phyloP scores from a whole-genome alignment of 768 basidiomycete genomes.

The Hygrocybe coccinea region DNA sequence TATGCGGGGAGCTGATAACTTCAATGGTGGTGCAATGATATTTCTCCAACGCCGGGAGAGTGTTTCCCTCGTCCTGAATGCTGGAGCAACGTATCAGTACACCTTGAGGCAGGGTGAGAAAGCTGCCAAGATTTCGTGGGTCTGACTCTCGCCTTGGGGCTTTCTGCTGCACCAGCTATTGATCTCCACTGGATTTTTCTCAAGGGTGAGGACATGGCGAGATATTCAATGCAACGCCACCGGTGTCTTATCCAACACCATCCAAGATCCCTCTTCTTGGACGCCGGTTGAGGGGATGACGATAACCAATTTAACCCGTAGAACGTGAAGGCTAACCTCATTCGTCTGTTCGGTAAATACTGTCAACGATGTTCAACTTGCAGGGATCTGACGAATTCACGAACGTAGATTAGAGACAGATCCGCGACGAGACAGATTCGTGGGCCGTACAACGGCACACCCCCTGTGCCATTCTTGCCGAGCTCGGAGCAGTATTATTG shows the following conservation, averaged over 20 bases:
- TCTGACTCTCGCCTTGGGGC: constrained; percentile 9
- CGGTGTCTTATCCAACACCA: constrained; percentile 22
- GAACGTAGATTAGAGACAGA: too few species aligned
- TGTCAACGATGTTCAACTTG: neutral
- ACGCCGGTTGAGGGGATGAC: constrained; percentile 19
- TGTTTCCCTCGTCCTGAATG: constrained; percentile 45
- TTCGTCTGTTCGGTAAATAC: neutral
- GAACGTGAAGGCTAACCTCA: neutral
- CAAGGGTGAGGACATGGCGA: constrained; percentile 43
- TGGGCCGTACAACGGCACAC: too few species aligned
- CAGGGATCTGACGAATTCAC: too few species aligned
- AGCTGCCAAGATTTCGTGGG: constrained; percentile 45
- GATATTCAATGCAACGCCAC: constrained; percentile 36
- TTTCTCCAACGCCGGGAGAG: constrained; percentile 38
- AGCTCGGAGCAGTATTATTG: too few species aligned
- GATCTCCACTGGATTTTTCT: neutral
- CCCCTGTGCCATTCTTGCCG: too few species aligned
- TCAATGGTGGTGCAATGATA: constrained; percentile 30
- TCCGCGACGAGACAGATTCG: too few species aligned
- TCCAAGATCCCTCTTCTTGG: constrained; percentile 15
- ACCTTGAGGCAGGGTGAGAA: constrained; percentile 35
- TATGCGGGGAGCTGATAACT: constrained; percentile 26
- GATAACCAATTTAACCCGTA: constrained; percentile 8
- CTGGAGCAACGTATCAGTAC: constrained; percentile 47
- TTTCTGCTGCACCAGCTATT: neutral